Conservation (phyloP, 2,329 filamentous ascomycete genomes). For the Penicillium sp. region DNA sequence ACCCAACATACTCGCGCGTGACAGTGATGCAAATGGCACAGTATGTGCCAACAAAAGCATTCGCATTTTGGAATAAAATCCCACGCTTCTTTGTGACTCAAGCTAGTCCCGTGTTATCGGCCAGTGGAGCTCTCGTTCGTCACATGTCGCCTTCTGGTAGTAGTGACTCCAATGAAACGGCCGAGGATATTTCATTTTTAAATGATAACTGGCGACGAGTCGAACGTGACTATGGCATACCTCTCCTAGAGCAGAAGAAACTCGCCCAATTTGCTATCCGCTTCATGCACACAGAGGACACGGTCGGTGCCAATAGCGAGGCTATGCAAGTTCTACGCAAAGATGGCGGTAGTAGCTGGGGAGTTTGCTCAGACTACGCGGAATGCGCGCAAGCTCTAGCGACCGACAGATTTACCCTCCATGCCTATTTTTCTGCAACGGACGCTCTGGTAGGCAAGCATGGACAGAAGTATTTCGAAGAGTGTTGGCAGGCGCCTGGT, state of each 20-base stretch:
- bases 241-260: slow-evolving; percentile 12
- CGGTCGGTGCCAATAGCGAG: slow-evolving; percentile 38
- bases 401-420: slow-evolving; percentile 12
- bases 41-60: slow-evolving; percentile 23
- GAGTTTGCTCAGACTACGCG: slow-evolving; percentile 35
- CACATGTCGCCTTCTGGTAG: slow-evolving; percentile 6
- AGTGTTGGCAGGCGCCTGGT: slow-evolving; percentile 33
- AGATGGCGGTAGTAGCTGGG: slow-evolving; percentile 30
- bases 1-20: slow-evolving; percentile 35
- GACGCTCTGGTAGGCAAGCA: slow-evolving; percentile 44
- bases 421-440: slow-evolving; percentile 35
- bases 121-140: slow-evolving; percentile 19
- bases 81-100: slow-evolving; percentile 26
- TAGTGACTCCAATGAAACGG: background rate
- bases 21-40: slow-evolving; percentile 26
- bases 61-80: slow-evolving; percentile 26
- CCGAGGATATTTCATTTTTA: slow-evolving; percentile 5
- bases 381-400: slow-evolving; percentile 16
- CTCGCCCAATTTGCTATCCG: slow-evolving; percentile 11
- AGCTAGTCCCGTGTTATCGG: slow-evolving; percentile 17
- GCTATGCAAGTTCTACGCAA: slow-evolving; percentile 38
- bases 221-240: slow-evolving; percentile 20
- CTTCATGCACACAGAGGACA: slow-evolving; percentile 29
- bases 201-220: slow-evolving; percentile 14
- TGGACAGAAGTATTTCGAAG: slow-evolving; percentile 43